Percentiles rank a stretch among this genome's conserved stretches.
Conservation (phyloP, 108 stramenopile genomes). For the Pinguiococcus pyrenoidosus region DNA sequence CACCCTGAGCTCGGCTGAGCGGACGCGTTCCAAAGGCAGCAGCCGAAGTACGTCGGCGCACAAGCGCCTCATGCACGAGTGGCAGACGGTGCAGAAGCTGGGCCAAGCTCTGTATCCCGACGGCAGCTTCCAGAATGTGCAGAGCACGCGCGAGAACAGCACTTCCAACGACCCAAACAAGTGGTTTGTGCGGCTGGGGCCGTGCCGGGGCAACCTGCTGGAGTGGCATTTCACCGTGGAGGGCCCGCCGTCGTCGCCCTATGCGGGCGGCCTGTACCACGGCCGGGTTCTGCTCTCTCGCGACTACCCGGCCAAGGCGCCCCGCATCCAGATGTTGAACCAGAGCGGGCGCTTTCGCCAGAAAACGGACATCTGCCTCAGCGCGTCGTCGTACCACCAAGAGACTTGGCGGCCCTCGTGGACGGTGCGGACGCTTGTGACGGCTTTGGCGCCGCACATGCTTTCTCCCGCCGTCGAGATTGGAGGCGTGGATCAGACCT, state of each 20-base stretch:
- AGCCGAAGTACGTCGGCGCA: too few species aligned
- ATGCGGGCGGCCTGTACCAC: conserved; percentile 66
- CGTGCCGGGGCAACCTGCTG: conserved; percentile 51
- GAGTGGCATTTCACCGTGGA: conserved; percentile 72
- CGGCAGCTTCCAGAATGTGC: too few species aligned
- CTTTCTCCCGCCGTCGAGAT: conserved; percentile 60
- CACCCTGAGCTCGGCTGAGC: too few species aligned
- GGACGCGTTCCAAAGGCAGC: too few species aligned
- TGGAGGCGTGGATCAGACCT: conserved; percentile 53
- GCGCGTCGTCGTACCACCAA: conserved; percentile 64
- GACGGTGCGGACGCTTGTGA: conserved; percentile 51
- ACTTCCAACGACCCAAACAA: too few species aligned
- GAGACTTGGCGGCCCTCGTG: conserved; percentile 74
- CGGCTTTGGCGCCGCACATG: conserved; percentile 65
- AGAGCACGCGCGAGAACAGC: too few species aligned
- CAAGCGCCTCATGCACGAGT: too few species aligned
- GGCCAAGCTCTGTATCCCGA: too few species aligned
- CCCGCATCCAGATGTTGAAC: conserved; percentile 64
- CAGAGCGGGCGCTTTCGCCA: conserved; percentile 62
- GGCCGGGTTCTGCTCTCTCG: conserved; percentile 57
- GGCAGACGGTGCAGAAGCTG: too few species aligned
- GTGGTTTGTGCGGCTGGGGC: too few species aligned
- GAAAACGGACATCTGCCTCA: conserved; percentile 59
- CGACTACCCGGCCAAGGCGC: conserved; percentile 68
- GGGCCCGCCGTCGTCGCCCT: conserved; percentile 49